Evolutionary conservation across 202 grass and related monocot genomes (phyloP).

Genomic region (Sporobolus alterniflorus): DNA sequence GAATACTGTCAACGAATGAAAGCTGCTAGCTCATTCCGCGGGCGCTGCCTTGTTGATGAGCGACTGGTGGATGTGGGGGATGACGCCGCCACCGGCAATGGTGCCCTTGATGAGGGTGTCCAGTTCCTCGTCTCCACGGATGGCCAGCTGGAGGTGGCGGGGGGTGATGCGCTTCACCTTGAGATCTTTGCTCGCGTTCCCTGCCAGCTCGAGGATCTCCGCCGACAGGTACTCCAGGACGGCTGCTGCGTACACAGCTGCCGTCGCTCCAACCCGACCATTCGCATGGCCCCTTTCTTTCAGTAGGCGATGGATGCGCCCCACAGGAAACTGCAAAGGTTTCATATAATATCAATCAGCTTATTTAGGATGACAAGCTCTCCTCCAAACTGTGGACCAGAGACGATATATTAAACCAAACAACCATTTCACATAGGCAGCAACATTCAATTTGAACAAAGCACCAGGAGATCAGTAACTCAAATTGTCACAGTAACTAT

Average conservation of each 20-base stretch:
- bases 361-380: neutral
- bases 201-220: conserved; percentile 75
- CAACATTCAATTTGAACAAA: neutral
- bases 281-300: conserved; percentile 51
- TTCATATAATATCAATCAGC: neutral
- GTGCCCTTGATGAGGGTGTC: conserved; percentile 81
- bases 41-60: conserved; percentile 70
- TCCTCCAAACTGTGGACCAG: neutral
- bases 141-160: conserved; percentile 72
- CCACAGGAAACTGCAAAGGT: conserved; percentile 66
- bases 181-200: conserved; percentile 78
- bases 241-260: conserved; percentile 69
- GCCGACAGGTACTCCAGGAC: conserved; percentile 73
- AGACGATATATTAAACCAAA: neutral
- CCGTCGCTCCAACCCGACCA: conserved; percentile 67
- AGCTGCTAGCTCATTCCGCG: conserved; percentile 42
- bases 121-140: conserved; percentile 65
- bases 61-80: conserved; percentile 72
- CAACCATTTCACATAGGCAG: neutral
- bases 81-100: conserved; percentile 64
- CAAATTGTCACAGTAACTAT: neutral
- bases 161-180: conserved; percentile 78
- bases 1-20: neutral
- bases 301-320: conserved; percentile 67
- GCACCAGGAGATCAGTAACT: neutral